Base-by-base conservation (phyloP, 2,329 filamentous ascomycete species). In the Aspergillus transmontanensis region DNA sequence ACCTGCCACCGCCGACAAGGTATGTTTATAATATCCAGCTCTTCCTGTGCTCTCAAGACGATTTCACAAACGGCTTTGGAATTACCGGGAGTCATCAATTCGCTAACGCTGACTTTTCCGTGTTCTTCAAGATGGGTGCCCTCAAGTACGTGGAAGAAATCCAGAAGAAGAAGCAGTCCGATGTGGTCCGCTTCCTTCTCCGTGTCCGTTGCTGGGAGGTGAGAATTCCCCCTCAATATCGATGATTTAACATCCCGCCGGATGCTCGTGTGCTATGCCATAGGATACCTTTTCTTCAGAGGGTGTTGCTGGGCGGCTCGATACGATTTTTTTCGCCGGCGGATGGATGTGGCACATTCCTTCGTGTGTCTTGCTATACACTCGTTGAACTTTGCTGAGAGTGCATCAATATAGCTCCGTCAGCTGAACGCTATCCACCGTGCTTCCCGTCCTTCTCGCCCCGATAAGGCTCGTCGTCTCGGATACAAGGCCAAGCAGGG, bases 401-500 rank as follows among this genome's bases (percentile, higher is more conserved):
- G 93, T 97, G 91, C 93, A 95, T 95, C 85, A 95, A 94, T 94
- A 94, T 95, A 97, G 94, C 93, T 96, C 84, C 94, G 94, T 87
- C 94, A 98, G 89, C 87, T 98, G 86, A 96, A 98, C 87, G 94
- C 97, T 84, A 95, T 98, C 87, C 95, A 99, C 90, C 94, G 95
- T 83, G 95, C 95, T 81, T 96, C 93, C 79, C 94, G 94, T 79
- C 95, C 95, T 76, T 97, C 94, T 79, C 95, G 95, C 83, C 95
- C 95, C 80, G 96, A 99, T 88, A 99, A 99, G 92, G 95, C 96
- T 81, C 95, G 95, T 86, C 95, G 96, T 84, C 92, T 99, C 77
- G 95, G 95, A 79, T 99, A 99, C 93, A 99, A 99, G 92, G 95
- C 96, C 88, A 99, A 99, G 93, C 95, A 99, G 88, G 95, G 95